Evolutionary conservation across 257 asterid species (phyloP).

Genomic region (Verbascum thapsus): DNA sequence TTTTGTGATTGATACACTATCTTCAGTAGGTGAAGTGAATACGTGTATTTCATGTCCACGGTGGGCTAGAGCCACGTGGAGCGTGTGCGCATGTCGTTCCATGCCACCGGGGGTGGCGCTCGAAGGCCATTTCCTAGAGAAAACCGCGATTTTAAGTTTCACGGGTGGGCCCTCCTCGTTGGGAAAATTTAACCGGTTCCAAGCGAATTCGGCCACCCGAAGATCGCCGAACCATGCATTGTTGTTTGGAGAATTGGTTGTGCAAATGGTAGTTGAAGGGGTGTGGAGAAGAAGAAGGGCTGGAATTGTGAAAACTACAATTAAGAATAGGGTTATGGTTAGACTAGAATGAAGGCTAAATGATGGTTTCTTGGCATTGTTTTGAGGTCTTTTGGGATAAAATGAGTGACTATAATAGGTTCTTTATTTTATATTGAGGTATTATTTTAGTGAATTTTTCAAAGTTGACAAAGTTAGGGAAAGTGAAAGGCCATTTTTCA

Average conservation of each 20-base stretch:
- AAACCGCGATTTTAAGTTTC: slow-evolving; percentile 69
- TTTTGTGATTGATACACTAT: background rate
- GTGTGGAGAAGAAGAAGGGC: slow-evolving; percentile 78
- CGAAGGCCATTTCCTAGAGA: slow-evolving; percentile 89
- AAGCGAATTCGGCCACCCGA: slow-evolving; percentile 61
- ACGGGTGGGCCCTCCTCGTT: slow-evolving; percentile 34
- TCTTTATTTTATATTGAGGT: background rate
- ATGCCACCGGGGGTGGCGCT: slow-evolving; percentile 75
- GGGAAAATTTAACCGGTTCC: slow-evolving; percentile 63
- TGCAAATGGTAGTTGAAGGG: slow-evolving; percentile 51
- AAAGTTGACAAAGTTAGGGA: slow-evolving; percentile 36
- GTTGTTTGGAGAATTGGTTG: slow-evolving; percentile 37
- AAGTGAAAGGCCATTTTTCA: slow-evolving; percentile 30
- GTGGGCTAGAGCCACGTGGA: slow-evolving; percentile 67
- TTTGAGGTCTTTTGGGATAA: slow-evolving; percentile 20
- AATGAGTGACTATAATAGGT: slow-evolving; percentile 4
- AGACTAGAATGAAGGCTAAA: slow-evolving; percentile 62
- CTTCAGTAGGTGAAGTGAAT: slow-evolving; percentile 54
- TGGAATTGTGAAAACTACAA: slow-evolving; percentile 81
- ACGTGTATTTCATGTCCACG: slow-evolving; percentile 81
- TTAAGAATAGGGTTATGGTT: slow-evolving; percentile 70
- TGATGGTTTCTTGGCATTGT: slow-evolving; percentile 51
- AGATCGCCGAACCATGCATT: slow-evolving; percentile 78
- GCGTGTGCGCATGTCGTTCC: slow-evolving; percentile 93
- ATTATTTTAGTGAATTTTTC: background rate